These are phyloP conservation scores for Lyophyllum shimeji DNA, from an alignment of 768 basidiomycete genomes.

Conservation along the genomic window DNA sequence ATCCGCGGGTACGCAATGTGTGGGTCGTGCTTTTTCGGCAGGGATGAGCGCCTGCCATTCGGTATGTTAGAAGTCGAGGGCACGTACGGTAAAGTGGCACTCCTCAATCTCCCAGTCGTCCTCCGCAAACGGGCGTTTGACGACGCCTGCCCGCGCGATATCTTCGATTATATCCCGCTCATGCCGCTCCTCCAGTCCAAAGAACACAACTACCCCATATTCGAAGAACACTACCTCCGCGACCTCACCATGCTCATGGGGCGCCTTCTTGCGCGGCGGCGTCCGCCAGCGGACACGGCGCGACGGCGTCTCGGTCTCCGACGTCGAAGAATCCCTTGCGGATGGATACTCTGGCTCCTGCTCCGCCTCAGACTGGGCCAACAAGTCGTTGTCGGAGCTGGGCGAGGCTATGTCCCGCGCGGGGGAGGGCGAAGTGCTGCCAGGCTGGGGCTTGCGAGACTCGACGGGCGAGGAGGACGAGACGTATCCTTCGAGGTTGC, in stretches of 20 bases:
- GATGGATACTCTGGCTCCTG: slow-evolving; percentile 9
- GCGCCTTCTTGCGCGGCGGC: slow-evolving; percentile 15
- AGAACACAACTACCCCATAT: slow-evolving; percentile 92
- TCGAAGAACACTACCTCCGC: slow-evolving; percentile 81
- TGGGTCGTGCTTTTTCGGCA: slow-evolving; percentile 70
- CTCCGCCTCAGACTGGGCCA: slow-evolving; percentile 12
- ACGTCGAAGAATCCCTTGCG: slow-evolving; percentile 1
- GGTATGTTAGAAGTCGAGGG: neutral
- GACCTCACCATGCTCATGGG: slow-evolving; percentile 43
- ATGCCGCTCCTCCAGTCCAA: slow-evolving; percentile 77
- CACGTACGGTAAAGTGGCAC: slow-evolving; percentile 80
- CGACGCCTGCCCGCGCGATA: slow-evolving; percentile 65
- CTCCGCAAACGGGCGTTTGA: slow-evolving; percentile 60
- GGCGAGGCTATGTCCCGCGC: too few species aligned
- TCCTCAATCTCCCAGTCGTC: slow-evolving; percentile 91
- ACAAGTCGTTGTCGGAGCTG: slow-evolving; percentile 2
- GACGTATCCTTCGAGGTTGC: slow-evolving; percentile 62
- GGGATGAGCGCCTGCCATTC: neutral
- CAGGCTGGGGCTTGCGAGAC: slow-evolving; percentile 23
- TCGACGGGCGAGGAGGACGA: slow-evolving; percentile 45
- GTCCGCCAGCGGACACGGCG: slow-evolving; percentile 6
- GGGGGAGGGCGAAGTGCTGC: slow-evolving; percentile 4
- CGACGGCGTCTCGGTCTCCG: slow-evolving; percentile 5
- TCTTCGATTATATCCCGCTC: slow-evolving; percentile 87
- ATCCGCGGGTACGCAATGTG: slow-evolving; percentile 85